Evolutionary conservation across 805 yeast genomes (phyloP), one percentile per base, ranked within the genome.

Genomic region (Tetrapisispora fleetii): DNA sequence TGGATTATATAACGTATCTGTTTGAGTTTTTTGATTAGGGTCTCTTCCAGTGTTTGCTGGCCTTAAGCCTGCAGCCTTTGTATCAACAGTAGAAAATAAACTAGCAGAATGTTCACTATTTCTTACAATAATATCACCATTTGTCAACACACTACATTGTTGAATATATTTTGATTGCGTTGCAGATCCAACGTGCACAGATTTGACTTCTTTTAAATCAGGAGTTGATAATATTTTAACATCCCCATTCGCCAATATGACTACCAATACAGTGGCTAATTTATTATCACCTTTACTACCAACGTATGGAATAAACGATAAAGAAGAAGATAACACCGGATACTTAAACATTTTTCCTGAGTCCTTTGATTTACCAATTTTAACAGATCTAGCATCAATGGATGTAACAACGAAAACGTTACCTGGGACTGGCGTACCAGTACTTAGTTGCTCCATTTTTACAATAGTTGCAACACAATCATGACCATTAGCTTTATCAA

Each of bases 1-100:
- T 24, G 78, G 83, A 58, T 85, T 83, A 67, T 83, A 90, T 35
- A 93, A 67, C 1, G 74, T 67, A 62, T 86, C 95, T 14, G 35
- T 11, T 32, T 32, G 35, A 32, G 35, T 11, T 32, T 32, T 32
- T 4, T 14, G 13, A 14, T 32, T 32, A 32, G 35, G n/a, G 14
- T 6, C 35, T 32, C 35, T 32, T 32, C 35, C 35, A 32, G 75
- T 19, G 64, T 58, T 46, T 2, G 80, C 79, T 62, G 73, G 65
- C 18, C 18, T 37, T 1, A 71, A 76, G 38, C 65, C 65, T 27
- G 72, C 70, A 10, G 75, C 68, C 41, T 72, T 64, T 17, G 71
- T 65, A 46, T 72, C 70, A 35, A 77, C 68, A 1, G 80, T 67
- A 28, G 76, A 72, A 7, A 80, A 62, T 43, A 82, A 56, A 0